These are phyloP conservation scores for Primulina eburnea DNA, from an alignment of 257 asterid genomes.

Conservation along the genomic window DNA sequence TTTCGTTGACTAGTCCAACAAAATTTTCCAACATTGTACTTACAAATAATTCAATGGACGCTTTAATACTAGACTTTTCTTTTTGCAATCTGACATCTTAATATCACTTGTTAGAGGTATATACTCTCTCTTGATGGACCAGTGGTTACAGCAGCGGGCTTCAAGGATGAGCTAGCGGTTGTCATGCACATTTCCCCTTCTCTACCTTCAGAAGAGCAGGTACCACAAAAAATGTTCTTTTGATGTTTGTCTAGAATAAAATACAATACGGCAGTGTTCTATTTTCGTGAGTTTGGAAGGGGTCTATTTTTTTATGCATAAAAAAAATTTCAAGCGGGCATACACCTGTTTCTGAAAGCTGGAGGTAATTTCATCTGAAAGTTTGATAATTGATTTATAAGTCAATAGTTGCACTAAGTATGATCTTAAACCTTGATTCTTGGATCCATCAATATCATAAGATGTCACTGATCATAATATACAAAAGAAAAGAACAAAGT, in stretches of 20 bases:
- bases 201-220: conserved; percentile 93
- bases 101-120: conserved; percentile 45
- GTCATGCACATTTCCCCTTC: conserved; percentile 78
- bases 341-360: too few species aligned
- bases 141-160: conserved; percentile 87
- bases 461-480: not conserved
- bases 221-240: conserved; percentile 23
- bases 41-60: too few species aligned
- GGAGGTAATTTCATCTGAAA: too few species aligned
- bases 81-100: conserved; percentile 21
- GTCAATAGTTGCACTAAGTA: not conserved
- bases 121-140: conserved; percentile 88
- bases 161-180: conserved; percentile 80
- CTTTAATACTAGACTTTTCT: too few species aligned
- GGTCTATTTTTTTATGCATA: too few species aligned
- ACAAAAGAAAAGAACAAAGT: not conserved
- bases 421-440: not conserved
- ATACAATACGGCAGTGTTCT: not conserved
- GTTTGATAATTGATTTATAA: too few species aligned
- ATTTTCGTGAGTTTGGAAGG: not conserved
- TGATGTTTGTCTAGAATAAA: conserved; percentile 11
- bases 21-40: not conserved
- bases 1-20: not conserved
- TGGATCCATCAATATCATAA: not conserved
- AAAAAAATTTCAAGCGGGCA: too few species aligned